Evolutionary conservation across 2,329 filamentous ascomycete genomes (phyloP), one percentile per base, ranked within the genome.

Genomic region (Aaosphaeria arxii): DNA sequence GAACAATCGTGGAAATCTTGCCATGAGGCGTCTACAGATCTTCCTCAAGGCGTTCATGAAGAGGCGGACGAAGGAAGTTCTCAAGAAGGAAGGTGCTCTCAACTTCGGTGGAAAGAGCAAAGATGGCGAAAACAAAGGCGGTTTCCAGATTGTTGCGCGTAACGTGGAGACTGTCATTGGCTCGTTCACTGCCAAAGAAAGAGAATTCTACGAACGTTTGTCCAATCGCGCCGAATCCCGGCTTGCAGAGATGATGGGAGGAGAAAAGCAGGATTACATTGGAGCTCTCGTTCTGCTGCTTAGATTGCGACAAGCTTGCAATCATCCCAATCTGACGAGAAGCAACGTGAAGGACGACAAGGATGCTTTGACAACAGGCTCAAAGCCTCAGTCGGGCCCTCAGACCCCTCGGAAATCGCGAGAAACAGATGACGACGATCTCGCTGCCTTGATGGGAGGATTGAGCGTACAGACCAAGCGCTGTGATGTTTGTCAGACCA

Each of bases 11-110:
- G 94, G 92, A 7, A 88, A 91, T 46, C 81, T 97, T 49, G 92
- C 94, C 11, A 95, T 99, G 67, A 82, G 85, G 44, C 83, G 94
- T 40, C 76, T 99, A 31, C 91, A 96, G 57, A 84, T 87, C 48
- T 84, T 95, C 52, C 76, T 99, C 4, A 87, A 88, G 46, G 92
- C 91, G 47, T 96, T 96, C 74, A 99, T 99, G 94, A 96, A 97
- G 75, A 86, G 94, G n/a, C 85, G 94, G 39, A 97, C 91, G 6
- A 99, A 99, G 71, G 91, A 96, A 24, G 89, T 99, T n/a, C 75
- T 99, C 51, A 96, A 94, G 71, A 81, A 90, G 58, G 89, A 89
- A 7, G 89, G 89, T 7, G 89, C 89, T 1, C 75, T 95, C 13
- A 88, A 88, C 51, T 86, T 88, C 29, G 88, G 88, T 35, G 85